Evolutionary conservation across 2,329 filamentous ascomycete genomes (phyloP).

Genomic region (Talaromyces islandicus): DNA sequence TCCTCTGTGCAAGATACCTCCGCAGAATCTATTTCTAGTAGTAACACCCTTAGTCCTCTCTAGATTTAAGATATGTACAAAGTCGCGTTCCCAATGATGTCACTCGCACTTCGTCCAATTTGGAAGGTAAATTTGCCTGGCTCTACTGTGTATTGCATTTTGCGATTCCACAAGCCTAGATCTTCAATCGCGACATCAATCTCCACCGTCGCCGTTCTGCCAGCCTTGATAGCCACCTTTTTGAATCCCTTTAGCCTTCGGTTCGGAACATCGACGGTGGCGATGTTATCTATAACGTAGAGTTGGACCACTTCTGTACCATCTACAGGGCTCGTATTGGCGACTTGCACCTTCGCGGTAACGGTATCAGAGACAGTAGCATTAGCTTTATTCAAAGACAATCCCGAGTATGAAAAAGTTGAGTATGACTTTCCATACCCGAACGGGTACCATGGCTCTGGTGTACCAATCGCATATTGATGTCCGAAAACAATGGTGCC

Average conservation of each 20-base stretch:
- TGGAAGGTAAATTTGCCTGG: not conserved
- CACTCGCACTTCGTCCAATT: not conserved
- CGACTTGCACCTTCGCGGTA: constrained; percentile 25
- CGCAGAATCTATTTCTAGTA: not conserved
- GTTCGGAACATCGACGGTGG: constrained; percentile 27
- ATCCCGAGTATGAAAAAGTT: constrained; percentile 51
- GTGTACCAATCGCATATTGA: constrained; percentile 60
- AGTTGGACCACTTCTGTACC: constrained; percentile 52
- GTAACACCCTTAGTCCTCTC: not conserved
- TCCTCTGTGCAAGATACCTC: not conserved
- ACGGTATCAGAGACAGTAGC: constrained; percentile 37
- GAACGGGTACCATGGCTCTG: constrained; percentile 65
- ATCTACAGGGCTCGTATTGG: constrained; percentile 48
- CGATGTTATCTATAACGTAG: constrained; percentile 38
- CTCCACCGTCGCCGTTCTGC: not conserved
- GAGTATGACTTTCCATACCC: constrained; percentile 77
- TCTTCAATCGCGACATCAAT: not conserved
- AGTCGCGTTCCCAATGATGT: not conserved
- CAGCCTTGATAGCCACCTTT: constrained; percentile 19
- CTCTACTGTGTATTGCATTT: not conserved
- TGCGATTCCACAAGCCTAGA: not conserved
- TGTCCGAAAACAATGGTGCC: constrained; percentile 56
- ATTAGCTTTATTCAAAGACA: constrained; percentile 20
- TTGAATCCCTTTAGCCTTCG: constrained; percentile 43
- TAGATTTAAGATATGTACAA: not conserved